Evolutionary conservation across 768 basidiomycete species (phyloP), one percentile per base, ranked within the genome.

Genomic region (Kwoniella pini): DNA sequence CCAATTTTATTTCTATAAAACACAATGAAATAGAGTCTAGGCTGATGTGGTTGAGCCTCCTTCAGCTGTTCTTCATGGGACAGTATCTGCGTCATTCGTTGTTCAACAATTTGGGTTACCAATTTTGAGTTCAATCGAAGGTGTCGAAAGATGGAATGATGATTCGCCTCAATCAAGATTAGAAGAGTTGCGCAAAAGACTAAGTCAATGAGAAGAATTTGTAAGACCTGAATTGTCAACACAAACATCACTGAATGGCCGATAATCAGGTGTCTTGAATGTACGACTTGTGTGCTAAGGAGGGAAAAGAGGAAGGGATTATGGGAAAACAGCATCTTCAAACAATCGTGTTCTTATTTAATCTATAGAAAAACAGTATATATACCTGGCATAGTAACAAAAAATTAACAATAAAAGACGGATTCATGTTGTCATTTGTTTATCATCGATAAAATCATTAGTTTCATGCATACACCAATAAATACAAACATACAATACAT

Each of bases 41-140:
- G 26, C 30, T 27, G 2, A 26, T 24, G 24, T 38, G 19, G 19
- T 26, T 12, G 7, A 46, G 7, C 9, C 24, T 6, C 26, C 21
- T 51, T 19, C 31, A 71, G 74, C 74, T n/a, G 54, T 63, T 5
- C 58, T 72, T 11, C 70, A 73, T 60, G 74, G 56, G 11, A 71
- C 69, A 13, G 63, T 76, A 6, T 71, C 74, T 9, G 63, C 74
- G 1, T 76, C 74, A 11, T 73, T 73, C 42, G 58, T 68, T 5
- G 65, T 73, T 11, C 60, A 76, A 46, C 74, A 76, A 61, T 45
- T 65, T 36, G 74, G 74, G 27, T 33, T 76, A 3, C 74, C 74
- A 17, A 17, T 15, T 5, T 57, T 65, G 10, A 15, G 28, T 13
- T 1, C 13, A 26, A 15, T 26, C 21, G 59, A 54, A 11, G 46